A percentile compares a stretch with the other conserved stretches of the same genome.
Conservation (phyloP, 163 green algal species). For the Picocystis sp. region DNA sequence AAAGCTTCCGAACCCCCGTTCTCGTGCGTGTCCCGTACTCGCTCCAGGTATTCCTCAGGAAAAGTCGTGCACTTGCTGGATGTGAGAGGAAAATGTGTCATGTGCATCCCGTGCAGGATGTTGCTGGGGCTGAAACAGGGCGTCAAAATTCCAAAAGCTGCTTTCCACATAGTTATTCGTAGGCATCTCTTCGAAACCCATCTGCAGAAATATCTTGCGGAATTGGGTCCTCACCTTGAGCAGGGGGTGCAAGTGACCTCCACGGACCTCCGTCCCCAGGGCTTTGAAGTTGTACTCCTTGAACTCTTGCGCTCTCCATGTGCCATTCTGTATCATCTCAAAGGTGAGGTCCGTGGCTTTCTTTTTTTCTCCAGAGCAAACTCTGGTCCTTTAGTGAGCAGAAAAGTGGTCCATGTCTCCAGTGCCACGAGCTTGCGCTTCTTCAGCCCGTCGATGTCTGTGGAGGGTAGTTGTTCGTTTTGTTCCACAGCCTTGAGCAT, state of each 20-base stretch:
- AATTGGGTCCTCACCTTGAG: conserved; percentile 95
- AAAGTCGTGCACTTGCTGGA: conserved; percentile 22
- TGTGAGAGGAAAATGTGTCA: conserved; percentile 96
- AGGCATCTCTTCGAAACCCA: conserved; percentile 97
- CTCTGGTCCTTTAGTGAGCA: conserved; percentile 69
- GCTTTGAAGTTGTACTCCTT: conserved; percentile 97
- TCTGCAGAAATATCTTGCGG: conserved; percentile 95
- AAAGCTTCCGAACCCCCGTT: conserved; percentile 61
- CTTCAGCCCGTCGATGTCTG: conserved; percentile 44
- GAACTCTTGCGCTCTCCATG: conserved; percentile 74
- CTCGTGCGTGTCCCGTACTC: conserved; percentile 77
- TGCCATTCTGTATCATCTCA: conserved; percentile 77
- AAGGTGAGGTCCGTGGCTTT: conserved; percentile 78
- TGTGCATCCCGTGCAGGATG: conserved; percentile 92
- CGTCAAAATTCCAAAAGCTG: conserved; percentile 99
- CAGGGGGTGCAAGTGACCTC: conserved; percentile 85
- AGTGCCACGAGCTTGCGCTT: conserved; percentile 77
- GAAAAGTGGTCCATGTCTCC: conserved; percentile 77
- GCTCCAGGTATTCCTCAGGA: conserved; percentile 68
- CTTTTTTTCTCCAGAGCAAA: conserved; percentile 83
- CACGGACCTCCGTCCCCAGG: conserved; percentile 36
- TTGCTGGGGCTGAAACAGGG: conserved; percentile 96
- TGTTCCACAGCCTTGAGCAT: conserved; percentile 34
- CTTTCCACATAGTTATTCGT: conserved; percentile 81
- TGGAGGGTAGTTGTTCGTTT: conserved; percentile 28